Conservation (phyloP, 768 basidiomycete genomes). For the Lanmaoa pseudosensibilis region DNA sequence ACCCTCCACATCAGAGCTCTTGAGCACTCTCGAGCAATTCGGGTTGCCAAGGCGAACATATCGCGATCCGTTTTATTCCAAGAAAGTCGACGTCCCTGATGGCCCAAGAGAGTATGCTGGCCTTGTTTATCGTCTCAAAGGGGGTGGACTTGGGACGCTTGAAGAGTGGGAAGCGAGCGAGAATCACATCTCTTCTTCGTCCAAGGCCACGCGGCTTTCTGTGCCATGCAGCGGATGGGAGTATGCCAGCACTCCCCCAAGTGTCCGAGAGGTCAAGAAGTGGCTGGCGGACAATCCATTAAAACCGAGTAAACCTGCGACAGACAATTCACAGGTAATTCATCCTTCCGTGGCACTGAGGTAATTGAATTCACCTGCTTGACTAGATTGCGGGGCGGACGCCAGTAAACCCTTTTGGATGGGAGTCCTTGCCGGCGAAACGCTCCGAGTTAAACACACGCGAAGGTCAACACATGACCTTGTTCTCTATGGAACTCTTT, state of each 20-base stretch:
- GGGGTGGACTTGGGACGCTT: conserved; percentile 54
- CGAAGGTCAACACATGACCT: conserved; percentile 71
- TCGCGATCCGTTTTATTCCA: conserved; percentile 78
- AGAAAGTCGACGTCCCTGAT: conserved; percentile 64
- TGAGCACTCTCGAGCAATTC: conserved; percentile 43
- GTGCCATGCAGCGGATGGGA: conserved; percentile 70
- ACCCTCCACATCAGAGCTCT: conserved; percentile 50
- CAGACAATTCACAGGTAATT: conserved; percentile 53
- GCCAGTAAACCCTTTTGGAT: conserved; percentile 67
- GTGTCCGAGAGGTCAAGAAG: conserved; percentile 47
- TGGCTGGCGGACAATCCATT: conserved; percentile 47
- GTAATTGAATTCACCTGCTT: not conserved
- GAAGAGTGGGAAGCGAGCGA: conserved; percentile 53
- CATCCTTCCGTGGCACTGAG: not conserved
- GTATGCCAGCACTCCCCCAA: conserved; percentile 71
- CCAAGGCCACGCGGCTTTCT: conserved; percentile 5
- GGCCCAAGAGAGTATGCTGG: conserved; percentile 79
- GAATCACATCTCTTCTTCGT: conserved; percentile 1
- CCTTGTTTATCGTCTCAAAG: conserved; percentile 67
- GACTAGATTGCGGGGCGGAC: conserved; percentile 73
- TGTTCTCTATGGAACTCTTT: conserved; percentile 83
- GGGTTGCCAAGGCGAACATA: conserved; percentile 64
- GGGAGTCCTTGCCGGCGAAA: conserved; percentile 55
- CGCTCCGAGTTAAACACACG: conserved; percentile 44
- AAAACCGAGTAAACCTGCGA: conserved; percentile 17